These are phyloP conservation scores for Irpex rosettiformis DNA, from an alignment of 1,284 basidiomycete species.

Conservation along the genomic window DNA sequence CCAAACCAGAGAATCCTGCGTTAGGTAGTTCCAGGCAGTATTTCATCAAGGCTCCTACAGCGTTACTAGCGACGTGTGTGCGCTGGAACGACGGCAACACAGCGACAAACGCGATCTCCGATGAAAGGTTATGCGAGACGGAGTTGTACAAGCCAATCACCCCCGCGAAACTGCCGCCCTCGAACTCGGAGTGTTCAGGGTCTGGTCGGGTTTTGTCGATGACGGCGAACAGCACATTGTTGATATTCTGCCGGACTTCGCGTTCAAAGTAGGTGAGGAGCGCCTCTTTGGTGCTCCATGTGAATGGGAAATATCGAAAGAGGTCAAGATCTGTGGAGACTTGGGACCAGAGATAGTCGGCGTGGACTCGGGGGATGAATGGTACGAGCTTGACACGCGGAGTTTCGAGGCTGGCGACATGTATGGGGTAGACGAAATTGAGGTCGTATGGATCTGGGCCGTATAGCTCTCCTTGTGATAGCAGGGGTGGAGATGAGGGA, in stretches of 20 bases:
- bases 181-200: neutral
- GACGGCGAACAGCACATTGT: conserved; percentile 20
- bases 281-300: conserved; percentile 13
- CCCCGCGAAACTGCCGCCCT: conserved; percentile 35
- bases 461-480: conserved; percentile 19
- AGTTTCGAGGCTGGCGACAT: conserved; percentile 23
- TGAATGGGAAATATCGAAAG: conserved; percentile 39
- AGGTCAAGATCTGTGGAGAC: conserved; percentile 25
- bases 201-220: conserved; percentile 26
- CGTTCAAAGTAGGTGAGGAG: conserved; percentile 17
- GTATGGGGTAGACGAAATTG: conserved; percentile 35
- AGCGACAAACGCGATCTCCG: conserved; percentile 49
- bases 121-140: conserved; percentile 34
- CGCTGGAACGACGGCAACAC: conserved; percentile 58
- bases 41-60: conserved; percentile 55
- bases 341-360: conserved; percentile 13
- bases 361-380: conserved; percentile 24
- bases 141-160: conserved; percentile 40
- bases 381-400: conserved; percentile 30
- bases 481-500: neutral
- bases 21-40: conserved; percentile 50
- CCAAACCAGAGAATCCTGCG: conserved; percentile 40
- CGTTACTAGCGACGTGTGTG: conserved; percentile 61
- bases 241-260: conserved; percentile 14
- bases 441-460: conserved; percentile 27